These are phyloP conservation scores for Limnomonas spitsbergensis DNA, from an alignment of 139 green algal genomes.

Conservation along the genomic window DNA sequence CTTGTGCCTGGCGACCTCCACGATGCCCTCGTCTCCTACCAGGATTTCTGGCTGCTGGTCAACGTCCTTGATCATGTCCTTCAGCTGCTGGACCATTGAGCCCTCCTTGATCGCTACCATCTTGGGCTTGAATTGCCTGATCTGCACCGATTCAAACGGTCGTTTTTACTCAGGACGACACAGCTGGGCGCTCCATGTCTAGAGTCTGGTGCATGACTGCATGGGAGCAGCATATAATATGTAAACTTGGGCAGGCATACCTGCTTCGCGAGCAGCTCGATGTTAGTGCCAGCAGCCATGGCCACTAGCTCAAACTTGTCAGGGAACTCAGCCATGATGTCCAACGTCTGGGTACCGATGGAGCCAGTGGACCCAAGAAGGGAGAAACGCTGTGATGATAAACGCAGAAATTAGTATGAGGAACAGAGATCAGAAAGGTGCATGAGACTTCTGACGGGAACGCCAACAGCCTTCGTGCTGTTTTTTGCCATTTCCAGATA, in stretches of 20 bases:
- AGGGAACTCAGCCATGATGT: conserved; percentile 93
- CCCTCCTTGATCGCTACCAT: conserved; percentile 83
- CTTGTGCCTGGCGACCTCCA: conserved; percentile 67
- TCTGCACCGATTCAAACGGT: too few relatives aligned
- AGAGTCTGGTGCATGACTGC: too few relatives aligned
- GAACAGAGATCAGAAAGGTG: background rate
- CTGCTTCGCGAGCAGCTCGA: conserved; percentile 91
- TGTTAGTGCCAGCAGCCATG: conserved; percentile 87
- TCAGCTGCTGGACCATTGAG: conserved; percentile 54
- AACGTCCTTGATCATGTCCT: conserved; percentile 64
- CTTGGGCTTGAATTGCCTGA: conserved; percentile 78
- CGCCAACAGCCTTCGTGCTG: background rate
- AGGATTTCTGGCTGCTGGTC: conserved; percentile 84
- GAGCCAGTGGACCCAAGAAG: conserved; percentile 89
- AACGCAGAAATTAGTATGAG: background rate
- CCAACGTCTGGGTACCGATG: conserved; percentile 98
- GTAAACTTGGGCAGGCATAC: too few relatives aligned
- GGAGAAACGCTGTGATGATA: conserved; percentile 81
- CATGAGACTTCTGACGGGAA: background rate
- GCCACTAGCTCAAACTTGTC: conserved; percentile 92
- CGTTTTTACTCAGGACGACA: too few relatives aligned
- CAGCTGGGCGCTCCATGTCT: too few relatives aligned
- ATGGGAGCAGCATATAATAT: too few relatives aligned
- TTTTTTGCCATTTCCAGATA: background rate
- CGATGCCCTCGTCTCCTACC: conserved; percentile 78